Conservation (phyloP, 2,329 filamentous ascomycete genomes). For the Tolypocladium cylindrosporum region DNA sequence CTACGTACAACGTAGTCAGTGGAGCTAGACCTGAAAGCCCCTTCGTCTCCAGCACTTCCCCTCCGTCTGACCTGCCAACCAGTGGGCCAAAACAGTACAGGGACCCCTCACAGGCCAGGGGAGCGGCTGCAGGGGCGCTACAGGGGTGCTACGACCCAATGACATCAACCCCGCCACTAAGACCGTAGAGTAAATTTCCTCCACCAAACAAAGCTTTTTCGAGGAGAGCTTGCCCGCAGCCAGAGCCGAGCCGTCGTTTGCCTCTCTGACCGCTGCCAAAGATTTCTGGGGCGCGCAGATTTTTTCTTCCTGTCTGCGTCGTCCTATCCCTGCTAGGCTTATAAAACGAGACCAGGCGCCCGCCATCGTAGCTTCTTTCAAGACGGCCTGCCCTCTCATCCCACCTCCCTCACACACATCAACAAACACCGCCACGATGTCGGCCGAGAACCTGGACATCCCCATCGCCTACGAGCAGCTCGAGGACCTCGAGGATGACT, state of each 20-base stretch:
- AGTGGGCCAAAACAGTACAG: not conserved
- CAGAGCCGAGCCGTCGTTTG: not conserved
- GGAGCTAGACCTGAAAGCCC: not conserved
- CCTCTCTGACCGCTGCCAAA: not conserved
- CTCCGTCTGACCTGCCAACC: not conserved
- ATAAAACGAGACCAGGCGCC: not conserved
- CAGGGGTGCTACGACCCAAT: not conserved
- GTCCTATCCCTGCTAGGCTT: not conserved
- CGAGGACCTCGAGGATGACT: conserved; percentile 69
- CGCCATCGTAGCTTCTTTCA: not conserved
- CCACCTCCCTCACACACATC: not conserved
- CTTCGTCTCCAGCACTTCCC: too few relatives aligned
- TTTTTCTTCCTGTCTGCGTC: not conserved
- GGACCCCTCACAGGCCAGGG: not conserved
- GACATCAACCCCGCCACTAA: conserved; percentile 5
- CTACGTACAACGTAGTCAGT: too few relatives aligned
- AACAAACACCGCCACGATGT: conserved; percentile 17
- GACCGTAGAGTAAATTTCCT: not conserved
- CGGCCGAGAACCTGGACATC: conserved; percentile 25
- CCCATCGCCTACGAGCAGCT: conserved; percentile 65
- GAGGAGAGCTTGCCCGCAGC: not conserved
- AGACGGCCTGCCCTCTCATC: not conserved
- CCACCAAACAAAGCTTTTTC: not conserved
- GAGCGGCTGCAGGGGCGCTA: not conserved
- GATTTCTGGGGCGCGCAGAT: not conserved